Evolutionary conservation across 83 land plant species (phyloP), one percentile per base, ranked within the genome.

Genomic region (Larix sibirica): DNA sequence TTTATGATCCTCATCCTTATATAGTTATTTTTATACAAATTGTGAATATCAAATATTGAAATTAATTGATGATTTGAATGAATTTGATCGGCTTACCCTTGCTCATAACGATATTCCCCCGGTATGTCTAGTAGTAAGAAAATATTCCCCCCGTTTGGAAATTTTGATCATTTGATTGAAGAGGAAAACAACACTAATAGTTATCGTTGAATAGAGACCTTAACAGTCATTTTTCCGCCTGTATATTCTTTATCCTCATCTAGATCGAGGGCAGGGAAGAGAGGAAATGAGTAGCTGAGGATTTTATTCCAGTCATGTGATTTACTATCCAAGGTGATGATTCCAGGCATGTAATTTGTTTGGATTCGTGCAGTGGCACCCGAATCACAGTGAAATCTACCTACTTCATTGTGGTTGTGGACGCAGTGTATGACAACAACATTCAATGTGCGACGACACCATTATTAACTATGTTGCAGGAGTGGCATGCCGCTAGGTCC

Each of bases 251-350:
- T 62, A n/a, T 92, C 96, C 0, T 77, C 84, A 59, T 92, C 88
- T 4, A 88, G 90, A 77, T 92, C 92, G 14, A 94, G 89, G 64
- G 96, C 96, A 9, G 96, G 96, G 6, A 82, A 84, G 17, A 94
- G 84, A 44, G 87, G 81, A 79, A 94, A 88, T 36, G 87, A 87
- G 70, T 81, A 82, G 21, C 96, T 93, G 36, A 83, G 87, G 42
- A 92, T 79, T 33, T 85, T 93, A 6, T 61, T 58, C 96, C 96
- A 94, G 18, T 94, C 96, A 18, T 92, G 90, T 20, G 89, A 84
- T 75, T 85, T 88, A 13, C 96, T 95, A 78, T 94, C 96, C 65
- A 94, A 82, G 20, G 92, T 94, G 67, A 94, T 81, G 73, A 85
- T 28, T n/a, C 95, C 96, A 1, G 96, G 95, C 42, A 77, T 82